phyloP scores from a whole-genome alignment of 2,329 filamentous ascomycete species.

The Exophiala alcalophila region DNA sequence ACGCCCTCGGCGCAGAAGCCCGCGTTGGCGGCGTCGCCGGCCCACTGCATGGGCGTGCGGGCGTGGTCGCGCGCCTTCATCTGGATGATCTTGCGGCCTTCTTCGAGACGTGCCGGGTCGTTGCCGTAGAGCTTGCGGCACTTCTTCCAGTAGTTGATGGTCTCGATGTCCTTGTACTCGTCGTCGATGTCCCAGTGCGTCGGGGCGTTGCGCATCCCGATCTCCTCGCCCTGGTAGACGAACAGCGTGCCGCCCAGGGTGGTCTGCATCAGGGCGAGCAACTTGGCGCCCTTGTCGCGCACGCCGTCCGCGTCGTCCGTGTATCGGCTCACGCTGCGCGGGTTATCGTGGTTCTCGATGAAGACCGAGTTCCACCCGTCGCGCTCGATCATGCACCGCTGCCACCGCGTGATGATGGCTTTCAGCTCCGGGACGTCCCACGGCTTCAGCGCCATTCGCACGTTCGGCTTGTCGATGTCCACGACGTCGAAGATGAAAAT shows the following conservation, averaged over 20 bases:
- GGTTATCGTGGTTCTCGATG: slow-evolving; percentile 55
- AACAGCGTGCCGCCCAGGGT: slow-evolving; percentile 58
- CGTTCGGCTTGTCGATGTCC: slow-evolving; percentile 34
- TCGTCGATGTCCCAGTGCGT: slow-evolving; percentile 56
- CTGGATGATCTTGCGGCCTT: slow-evolving; percentile 33
- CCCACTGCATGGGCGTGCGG: slow-evolving; percentile 34
- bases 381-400: slow-evolving; percentile 47
- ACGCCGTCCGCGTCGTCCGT: slow-evolving; percentile 47
- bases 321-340: slow-evolving; percentile 49
- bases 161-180: slow-evolving; percentile 67
- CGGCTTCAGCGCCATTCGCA: slow-evolving; percentile 32
- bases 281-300: slow-evolving; percentile 47
- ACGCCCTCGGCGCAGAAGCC: slow-evolving; percentile 28
- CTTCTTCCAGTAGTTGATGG: slow-evolving; percentile 55
- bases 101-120: slow-evolving; percentile 29
- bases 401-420: slow-evolving; percentile 44
- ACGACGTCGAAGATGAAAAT: slow-evolving; percentile 43
- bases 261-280: slow-evolving; percentile 45
- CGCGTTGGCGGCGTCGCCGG: slow-evolving; percentile 21
- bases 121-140: slow-evolving; percentile 32
- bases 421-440: slow-evolving; percentile 47
- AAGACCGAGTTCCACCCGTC: slow-evolving; percentile 53
- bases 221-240: slow-evolving; percentile 68
- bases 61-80: slow-evolving; percentile 35
- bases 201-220: slow-evolving; percentile 65